Evolutionary conservation across 73 alveolate genomes (phyloP).

Genomic region (Loxodes magnus): DNA sequence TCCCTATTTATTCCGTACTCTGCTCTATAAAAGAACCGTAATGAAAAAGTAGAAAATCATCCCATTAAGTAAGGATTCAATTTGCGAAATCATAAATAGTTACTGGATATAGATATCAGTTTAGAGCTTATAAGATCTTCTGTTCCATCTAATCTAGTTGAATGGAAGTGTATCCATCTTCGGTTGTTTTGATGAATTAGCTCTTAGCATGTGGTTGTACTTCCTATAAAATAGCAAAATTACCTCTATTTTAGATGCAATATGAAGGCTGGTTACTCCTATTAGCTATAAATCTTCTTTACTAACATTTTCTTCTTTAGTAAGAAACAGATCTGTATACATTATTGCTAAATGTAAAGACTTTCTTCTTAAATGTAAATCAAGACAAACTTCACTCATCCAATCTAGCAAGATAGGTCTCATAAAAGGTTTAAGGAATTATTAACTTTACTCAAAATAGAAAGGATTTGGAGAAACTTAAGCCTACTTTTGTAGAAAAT

Average conservation of each 20-base stretch:
- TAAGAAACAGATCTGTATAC: conserved; percentile 61
- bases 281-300: conserved; percentile 61
- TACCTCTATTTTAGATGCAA: conserved; percentile 81
- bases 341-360: conserved; percentile 69
- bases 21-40: conserved; percentile 1
- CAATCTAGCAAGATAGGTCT: conserved; percentile 85
- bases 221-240: conserved; percentile 18
- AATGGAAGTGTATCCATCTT: conserved; percentile 42
- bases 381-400: conserved; percentile 92
- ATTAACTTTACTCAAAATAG: too few relatives aligned
- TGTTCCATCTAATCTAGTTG: conserved; percentile 20
- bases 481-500: too few relatives aligned
- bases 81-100: conserved; percentile 26
- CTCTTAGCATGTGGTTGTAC: conserved; percentile 49
- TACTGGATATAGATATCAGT: conserved; percentile 22
- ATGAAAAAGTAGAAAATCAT: conserved; percentile 4
- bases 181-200: conserved; percentile 53
- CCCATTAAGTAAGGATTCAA: conserved; percentile 34
- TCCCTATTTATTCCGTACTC: not conserved
- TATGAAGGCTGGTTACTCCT: conserved; percentile 70
- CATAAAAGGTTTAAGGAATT: conserved; percentile 55
- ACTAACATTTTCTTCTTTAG: conserved; percentile 31
- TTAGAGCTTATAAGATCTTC: conserved; percentile 3
- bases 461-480: too few relatives aligned
- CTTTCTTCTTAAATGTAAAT: conserved; percentile 70